Percentiles rank a stretch among this genome's conserved stretches.
phyloP scores from a whole-genome alignment of 129 eudicot species.

The Heracleum sosnowskyi region DNA sequence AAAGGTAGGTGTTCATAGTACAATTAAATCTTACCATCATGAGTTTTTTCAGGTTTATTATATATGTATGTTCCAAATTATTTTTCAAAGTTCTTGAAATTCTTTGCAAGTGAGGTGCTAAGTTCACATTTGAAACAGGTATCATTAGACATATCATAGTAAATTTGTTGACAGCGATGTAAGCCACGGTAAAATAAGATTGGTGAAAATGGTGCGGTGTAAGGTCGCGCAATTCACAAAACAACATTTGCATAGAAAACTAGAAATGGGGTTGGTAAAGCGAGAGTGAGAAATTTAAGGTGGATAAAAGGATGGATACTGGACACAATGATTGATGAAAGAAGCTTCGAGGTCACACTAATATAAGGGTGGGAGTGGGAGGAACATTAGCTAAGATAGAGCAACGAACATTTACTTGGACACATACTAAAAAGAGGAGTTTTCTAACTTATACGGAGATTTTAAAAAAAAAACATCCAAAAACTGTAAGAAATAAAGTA shows the following conservation, averaged over 20 bases:
- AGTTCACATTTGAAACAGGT: neutral
- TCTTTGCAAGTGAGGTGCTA: neutral
- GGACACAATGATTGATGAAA: neutral
- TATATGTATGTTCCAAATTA: neutral
- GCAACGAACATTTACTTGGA: neutral
- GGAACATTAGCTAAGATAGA: no score
- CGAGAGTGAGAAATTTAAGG: neutral
- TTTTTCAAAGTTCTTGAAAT: neutral
- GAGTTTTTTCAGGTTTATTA: neutral
- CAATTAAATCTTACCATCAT: neutral
- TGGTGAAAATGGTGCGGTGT: neutral
- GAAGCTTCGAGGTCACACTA: neutral
- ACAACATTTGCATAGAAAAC: neutral
- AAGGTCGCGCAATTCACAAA: neutral
- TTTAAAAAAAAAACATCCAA: neutral
- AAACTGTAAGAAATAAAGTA: neutral
- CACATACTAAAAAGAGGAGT: neutral
- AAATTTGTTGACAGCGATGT: neutral
- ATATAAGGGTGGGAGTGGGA: neutral
- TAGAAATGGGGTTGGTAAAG: neutral
- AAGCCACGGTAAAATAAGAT: neutral
- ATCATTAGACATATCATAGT: neutral
- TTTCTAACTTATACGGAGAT: neutral
- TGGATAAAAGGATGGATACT: neutral
- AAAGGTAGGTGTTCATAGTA: neutral